phyloP scores from a whole-genome alignment of 225 moss, liverwort and hornwort genomes.

The Rhytidiadelphus loreus region DNA sequence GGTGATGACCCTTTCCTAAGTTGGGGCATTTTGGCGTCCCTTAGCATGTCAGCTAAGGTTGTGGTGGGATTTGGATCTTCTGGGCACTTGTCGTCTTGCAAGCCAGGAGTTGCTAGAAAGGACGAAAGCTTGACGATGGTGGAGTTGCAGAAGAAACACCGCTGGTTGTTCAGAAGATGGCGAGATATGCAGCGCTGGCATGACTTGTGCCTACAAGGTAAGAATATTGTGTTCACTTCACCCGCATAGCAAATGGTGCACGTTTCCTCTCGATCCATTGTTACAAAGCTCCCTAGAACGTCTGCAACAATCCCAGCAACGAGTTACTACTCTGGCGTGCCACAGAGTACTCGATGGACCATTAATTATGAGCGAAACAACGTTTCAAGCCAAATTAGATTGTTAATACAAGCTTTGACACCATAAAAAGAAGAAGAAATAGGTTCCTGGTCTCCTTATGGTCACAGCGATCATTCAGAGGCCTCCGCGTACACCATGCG shows the following conservation, averaged over 20 bases:
- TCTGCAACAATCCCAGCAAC: conserved; percentile 31
- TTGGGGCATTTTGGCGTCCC: conserved; percentile 2
- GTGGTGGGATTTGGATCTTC: conserved; percentile 13
- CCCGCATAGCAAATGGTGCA: conserved; percentile 90
- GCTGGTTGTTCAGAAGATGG: conserved; percentile 92
- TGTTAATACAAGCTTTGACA: background rate
- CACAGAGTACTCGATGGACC: background rate
- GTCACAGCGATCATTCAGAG: background rate
- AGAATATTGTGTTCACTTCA: conserved; percentile 84
- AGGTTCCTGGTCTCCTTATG: background rate
- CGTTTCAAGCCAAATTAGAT: background rate
- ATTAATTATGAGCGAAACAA: background rate
- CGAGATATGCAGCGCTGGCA: conserved; percentile 88
- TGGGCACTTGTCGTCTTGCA: conserved; percentile 39
- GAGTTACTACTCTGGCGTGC: background rate
- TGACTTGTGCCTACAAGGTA: conserved; percentile 95
- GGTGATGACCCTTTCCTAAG: background rate
- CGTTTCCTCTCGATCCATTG: conserved; percentile 62
- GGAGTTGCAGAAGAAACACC: conserved; percentile 93
- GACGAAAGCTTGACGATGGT: conserved; percentile 52
- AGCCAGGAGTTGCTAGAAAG: conserved; percentile 32
- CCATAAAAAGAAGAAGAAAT: background rate
- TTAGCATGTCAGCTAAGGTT: background rate
- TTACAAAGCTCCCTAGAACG: conserved; percentile 2
- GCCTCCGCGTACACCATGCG: background rate